Percentiles rank a stretch among this genome's conserved stretches.
phyloP scores from a whole-genome alignment of 208 protist genomes.

The Leishmania guyanensis region DNA sequence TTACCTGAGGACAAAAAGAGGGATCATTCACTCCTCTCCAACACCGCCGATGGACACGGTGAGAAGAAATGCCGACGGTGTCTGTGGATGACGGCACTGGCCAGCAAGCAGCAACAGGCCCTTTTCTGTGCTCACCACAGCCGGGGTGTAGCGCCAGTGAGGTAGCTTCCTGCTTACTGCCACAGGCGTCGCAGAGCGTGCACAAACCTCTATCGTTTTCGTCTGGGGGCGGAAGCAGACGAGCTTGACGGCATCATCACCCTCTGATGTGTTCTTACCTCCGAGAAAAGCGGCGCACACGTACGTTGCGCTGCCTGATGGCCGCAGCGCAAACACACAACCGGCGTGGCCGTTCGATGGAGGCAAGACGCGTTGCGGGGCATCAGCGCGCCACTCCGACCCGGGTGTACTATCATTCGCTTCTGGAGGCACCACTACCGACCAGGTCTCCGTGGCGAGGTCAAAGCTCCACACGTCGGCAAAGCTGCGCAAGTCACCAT shows the following conservation, averaged over 20 bases:
- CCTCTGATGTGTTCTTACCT: slow-evolving; percentile 62
- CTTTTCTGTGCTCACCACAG: slow-evolving; percentile 29
- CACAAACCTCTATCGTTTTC: slow-evolving; percentile 2
- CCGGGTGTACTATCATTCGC: not conserved
- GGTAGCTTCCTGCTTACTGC: slow-evolving; percentile 17
- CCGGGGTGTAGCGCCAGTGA: slow-evolving; percentile 76
- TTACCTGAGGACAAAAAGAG: not conserved
- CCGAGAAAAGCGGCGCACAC: slow-evolving; percentile 53
- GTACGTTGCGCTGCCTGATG: not conserved
- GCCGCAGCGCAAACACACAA: slow-evolving; percentile 19
- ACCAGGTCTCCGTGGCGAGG: slow-evolving; percentile 29
- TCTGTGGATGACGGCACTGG: slow-evolving; percentile 71
- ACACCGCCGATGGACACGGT: not conserved
- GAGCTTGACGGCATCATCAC: slow-evolving; percentile 63
- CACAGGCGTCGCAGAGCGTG: slow-evolving; percentile 7
- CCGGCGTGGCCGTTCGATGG: slow-evolving; percentile 49
- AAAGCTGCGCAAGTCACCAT: slow-evolving; percentile 52
- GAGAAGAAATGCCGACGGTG: slow-evolving; percentile 35
- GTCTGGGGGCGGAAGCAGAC: slow-evolving; percentile 9
- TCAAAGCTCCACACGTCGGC: slow-evolving; percentile 53
- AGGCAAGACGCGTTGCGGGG: slow-evolving; percentile 17
- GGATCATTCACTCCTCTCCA: not conserved
- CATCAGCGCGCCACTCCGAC: not conserved
- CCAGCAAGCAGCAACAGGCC: slow-evolving; percentile 64
- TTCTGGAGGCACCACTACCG: not conserved